Percentiles rank a stretch among this genome's conserved stretches.
These are phyloP conservation scores for Stereocaulon alpinum DNA, from an alignment of 495 filamentous ascomycete species.

Conservation along the genomic window DNA sequence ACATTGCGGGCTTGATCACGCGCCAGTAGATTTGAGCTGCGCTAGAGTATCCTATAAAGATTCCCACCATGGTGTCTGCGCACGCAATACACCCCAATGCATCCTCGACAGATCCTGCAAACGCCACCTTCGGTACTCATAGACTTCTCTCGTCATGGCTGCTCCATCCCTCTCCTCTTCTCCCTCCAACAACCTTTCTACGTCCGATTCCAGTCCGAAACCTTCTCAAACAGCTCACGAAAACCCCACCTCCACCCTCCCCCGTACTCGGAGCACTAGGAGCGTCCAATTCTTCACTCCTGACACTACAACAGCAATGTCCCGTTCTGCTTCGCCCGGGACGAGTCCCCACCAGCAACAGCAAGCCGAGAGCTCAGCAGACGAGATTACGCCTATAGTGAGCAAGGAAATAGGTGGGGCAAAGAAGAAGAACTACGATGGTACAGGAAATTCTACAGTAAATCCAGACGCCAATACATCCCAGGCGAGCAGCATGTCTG, in stretches of 20 bases:
- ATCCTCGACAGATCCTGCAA: not conserved
- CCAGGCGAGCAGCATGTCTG: slow-evolving; percentile 5
- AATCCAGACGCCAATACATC: not conserved
- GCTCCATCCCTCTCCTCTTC: not conserved
- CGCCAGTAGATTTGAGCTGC: not conserved
- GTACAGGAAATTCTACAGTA: not conserved
- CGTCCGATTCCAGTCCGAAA: not conserved
- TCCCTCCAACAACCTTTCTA: not conserved
- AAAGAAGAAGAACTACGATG: slow-evolving; percentile 13
- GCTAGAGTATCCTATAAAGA: not conserved
- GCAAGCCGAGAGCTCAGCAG: slow-evolving; percentile 18
- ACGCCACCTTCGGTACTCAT: not conserved
- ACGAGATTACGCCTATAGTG: slow-evolving; percentile 28
- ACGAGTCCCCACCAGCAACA: slow-evolving; percentile 4
- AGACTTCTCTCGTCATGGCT: not conserved
- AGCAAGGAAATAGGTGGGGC: slow-evolving; percentile 16
- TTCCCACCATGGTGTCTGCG: not conserved
- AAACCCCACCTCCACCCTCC: not conserved
- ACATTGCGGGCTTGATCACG: not conserved
- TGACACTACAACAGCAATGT: slow-evolving; percentile 3
- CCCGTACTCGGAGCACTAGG: slow-evolving; percentile 8
- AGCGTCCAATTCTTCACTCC: slow-evolving; percentile 11
- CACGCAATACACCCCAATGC: not conserved
- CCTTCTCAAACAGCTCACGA: not conserved
- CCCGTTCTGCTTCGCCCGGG: slow-evolving; percentile 9